These are phyloP conservation scores for Fennellomyces sp. DNA, from an alignment of 371 early-diverging fungal species.

Conservation along the genomic window DNA sequence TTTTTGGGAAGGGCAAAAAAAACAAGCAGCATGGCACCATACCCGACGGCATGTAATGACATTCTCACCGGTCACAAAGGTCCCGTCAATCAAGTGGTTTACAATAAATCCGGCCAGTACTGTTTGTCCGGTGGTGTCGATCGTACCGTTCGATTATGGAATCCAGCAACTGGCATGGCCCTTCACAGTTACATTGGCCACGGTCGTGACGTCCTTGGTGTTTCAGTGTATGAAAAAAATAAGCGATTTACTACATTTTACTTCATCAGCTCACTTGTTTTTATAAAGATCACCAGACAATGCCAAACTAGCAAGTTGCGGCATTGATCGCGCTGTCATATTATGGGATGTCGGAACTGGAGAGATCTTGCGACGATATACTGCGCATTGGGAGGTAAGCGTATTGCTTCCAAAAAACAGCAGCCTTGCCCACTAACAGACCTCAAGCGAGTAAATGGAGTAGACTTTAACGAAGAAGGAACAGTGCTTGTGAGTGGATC, in stretches of 20 bases:
- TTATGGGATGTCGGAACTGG: slow-evolving; percentile 89
- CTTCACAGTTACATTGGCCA: slow-evolving; percentile 87
- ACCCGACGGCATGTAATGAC: slow-evolving; percentile 38
- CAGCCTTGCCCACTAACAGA: no score
- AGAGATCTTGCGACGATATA: slow-evolving; percentile 68
- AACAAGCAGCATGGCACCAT: slow-evolving; percentile 25
- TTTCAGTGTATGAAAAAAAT: slow-evolving; percentile 77
- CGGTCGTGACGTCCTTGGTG: slow-evolving; percentile 83
- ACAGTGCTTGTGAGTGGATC: slow-evolving; percentile 85
- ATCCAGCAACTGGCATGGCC: slow-evolving; percentile 65
- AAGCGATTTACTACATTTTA: no score
- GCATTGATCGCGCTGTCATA: slow-evolving; percentile 80
- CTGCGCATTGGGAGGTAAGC: slow-evolving; percentile 81
- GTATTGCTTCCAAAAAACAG: background rate
- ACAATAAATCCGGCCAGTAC: slow-evolving; percentile 74
- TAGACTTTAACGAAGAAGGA: slow-evolving; percentile 80
- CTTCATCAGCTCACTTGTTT: background rate
- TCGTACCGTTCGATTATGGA: slow-evolving; percentile 81
- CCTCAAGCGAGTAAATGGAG: slow-evolving; percentile 83
- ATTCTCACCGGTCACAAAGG: slow-evolving; percentile 67
- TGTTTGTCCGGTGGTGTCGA: slow-evolving; percentile 82
- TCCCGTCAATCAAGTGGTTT: slow-evolving; percentile 67
- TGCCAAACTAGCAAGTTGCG: slow-evolving; percentile 80
- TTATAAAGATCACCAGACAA: slow-evolving; percentile 70
- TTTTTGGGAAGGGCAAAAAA: background rate